Base-by-base conservation (phyloP, 331 rosid genomes). In the Quercus tomentella region DNA sequence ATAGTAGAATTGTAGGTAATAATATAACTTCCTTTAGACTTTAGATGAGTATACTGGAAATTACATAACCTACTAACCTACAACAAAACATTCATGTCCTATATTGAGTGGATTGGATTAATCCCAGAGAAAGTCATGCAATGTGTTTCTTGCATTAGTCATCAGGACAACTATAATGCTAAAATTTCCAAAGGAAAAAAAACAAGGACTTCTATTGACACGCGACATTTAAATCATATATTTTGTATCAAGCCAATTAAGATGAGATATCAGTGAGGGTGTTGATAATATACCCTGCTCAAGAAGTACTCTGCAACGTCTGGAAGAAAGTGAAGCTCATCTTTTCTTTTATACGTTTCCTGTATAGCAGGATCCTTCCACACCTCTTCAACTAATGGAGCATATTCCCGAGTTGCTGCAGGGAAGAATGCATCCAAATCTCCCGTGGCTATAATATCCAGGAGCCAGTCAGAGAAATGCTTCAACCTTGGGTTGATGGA, bases 301-400 rank as follows among this genome's bases (percentile, higher is more conserved):
- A 96, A 86, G 87, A 96, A 96, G 86, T 93, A 96, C 81, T 93
- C 95, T 4, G 98, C 89, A 84, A 93, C 98, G 76, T 90, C 93
- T 10, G 99, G 99, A 74, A 96, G 98, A 78, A 93, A 96, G 87
- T 93, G 97, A 82, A 96, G 97, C 88, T 92, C 98, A 14, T 89
- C 87, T 83, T 87, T 91, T 88, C 99, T 96, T 87, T 85, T 93
- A 81, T 87, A 93, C 5, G 98, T 93, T 82, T 93, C 97, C 80
- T 96, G 97, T 76, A 93, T 91, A 6, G 99, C 98, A n/a, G 97
- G 94, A 72, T 96, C 99, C 88, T 84, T 93, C 99, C 99, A 96
- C 76, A 93, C 94, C 80, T 96, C 98, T 84, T 96, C 99, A 30
- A 96, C 99, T 82, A 96, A 88, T 22, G 98, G 99, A 82, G 99